Percentiles rank a stretch among this genome's conserved stretches.
Conservation (phyloP, 352 stramenopile species). For the Phytophthora syringae region DNA sequence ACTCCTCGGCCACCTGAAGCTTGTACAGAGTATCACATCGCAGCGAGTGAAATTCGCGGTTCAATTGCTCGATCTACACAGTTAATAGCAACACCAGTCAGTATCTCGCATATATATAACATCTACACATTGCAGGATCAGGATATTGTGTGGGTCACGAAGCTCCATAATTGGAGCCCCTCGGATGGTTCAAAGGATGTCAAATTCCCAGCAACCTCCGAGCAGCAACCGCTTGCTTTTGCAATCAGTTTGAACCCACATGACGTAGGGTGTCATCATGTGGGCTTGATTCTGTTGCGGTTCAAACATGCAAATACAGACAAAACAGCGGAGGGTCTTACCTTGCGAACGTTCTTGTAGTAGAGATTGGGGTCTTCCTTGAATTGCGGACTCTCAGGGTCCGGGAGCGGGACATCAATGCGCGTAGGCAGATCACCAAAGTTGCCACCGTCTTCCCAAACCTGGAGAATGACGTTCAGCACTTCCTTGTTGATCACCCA, state of each 20-base stretch:
- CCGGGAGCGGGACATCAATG: conserved; percentile 63
- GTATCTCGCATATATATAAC: background rate
- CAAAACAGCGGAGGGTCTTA: conserved; percentile 44
- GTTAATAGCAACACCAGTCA: conserved; percentile 15
- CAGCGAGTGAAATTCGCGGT: conserved; percentile 94
- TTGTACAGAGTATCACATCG: conserved; percentile 96
- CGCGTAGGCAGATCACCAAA: conserved; percentile 94
- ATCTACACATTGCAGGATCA: background rate
- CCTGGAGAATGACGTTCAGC: conserved; percentile 89
- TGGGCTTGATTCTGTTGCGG: conserved; percentile 88
- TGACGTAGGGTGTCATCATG: conserved; percentile 52
- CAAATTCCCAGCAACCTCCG: conserved; percentile 25
- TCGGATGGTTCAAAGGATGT: conserved; percentile 21
- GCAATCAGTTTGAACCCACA: conserved; percentile 90
- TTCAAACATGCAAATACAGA: conserved; percentile 22
- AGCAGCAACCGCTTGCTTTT: conserved; percentile 64
- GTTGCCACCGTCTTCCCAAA: conserved; percentile 91
- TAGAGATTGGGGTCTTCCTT: conserved; percentile 71
- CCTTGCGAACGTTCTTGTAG: conserved; percentile 77
- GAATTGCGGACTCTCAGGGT: conserved; percentile 65
- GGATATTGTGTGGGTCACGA: conserved; percentile 38
- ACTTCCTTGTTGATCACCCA: conserved; percentile 97
- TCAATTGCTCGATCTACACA: conserved; percentile 77
- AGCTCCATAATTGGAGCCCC: conserved; percentile 31
- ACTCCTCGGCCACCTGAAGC: conserved; percentile 95